phyloP scores from a whole-genome alignment of 1,284 basidiomycete genomes.

The Butyriboletus regius region DNA sequence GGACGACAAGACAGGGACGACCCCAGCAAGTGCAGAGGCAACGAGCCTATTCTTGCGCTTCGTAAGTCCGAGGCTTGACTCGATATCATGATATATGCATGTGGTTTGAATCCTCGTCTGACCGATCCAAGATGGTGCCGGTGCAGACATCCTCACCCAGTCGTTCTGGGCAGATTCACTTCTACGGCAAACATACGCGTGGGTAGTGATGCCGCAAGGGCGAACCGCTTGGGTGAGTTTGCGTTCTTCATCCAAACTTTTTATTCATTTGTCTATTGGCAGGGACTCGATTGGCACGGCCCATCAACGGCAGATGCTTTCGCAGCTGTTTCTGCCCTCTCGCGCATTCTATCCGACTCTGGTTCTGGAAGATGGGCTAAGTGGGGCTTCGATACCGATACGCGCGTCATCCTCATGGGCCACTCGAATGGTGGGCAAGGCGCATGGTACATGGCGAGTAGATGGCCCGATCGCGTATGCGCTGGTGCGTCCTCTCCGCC shows the following conservation, averaged over 20 bases:
- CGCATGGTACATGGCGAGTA: constrained; percentile 68
- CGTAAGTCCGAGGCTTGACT: constrained; percentile 41
- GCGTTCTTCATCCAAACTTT: neutral
- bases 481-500: constrained; percentile 41
- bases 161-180: constrained; percentile 57
- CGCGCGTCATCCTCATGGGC: constrained; percentile 61
- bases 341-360: constrained; percentile 36
- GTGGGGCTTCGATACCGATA: constrained; percentile 37
- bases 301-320: constrained; percentile 61
- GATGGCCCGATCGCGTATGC: constrained; percentile 69
- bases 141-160: constrained; percentile 55
- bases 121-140: constrained; percentile 60
- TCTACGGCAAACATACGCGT: constrained; percentile 50
- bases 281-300: constrained; percentile 85
- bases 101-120: neutral
- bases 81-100: neutral
- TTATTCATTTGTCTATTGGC: neutral
- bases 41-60: constrained; percentile 60
- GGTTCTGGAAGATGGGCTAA: constrained; percentile 35
- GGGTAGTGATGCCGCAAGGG: constrained; percentile 69
- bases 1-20: neutral
- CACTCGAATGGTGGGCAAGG: constrained; percentile 94
- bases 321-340: constrained; percentile 49
- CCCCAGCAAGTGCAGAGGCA: constrained; percentile 13
- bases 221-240: constrained; percentile 62